Evolutionary conservation across 495 filamentous ascomycete species (phyloP).

Genomic region (Penicillium salamii): DNA sequence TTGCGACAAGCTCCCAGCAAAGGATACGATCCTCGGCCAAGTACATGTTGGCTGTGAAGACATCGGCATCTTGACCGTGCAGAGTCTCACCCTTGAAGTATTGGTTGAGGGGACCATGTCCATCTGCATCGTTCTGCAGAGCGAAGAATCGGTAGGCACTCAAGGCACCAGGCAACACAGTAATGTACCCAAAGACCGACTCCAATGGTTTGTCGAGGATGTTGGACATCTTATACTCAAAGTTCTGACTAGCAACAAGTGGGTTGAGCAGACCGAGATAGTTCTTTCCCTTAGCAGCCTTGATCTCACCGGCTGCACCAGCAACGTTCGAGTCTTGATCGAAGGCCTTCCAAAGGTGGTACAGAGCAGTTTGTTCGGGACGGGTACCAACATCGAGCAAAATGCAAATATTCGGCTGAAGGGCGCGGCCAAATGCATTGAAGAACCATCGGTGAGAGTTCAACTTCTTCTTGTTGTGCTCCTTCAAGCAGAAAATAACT

Average conservation of each 20-base stretch:
- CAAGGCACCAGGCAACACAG: constrained; percentile 90
- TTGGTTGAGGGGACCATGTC: constrained; percentile 92
- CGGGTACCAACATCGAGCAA: constrained; percentile 94
- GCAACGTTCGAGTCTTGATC: constrained; percentile 96
- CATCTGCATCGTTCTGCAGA: constrained; percentile 92
- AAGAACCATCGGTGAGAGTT: constrained; percentile 99
- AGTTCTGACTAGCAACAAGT: constrained; percentile 94
- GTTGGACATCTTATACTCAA: constrained; percentile 99
- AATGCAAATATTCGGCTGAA: constrained; percentile 96
- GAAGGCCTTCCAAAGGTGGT: constrained; percentile 98
- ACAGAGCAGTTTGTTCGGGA: constrained; percentile 81
- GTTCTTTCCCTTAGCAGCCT: constrained; percentile 84
- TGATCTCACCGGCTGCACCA: constrained; percentile 95
- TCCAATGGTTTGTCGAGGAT: constrained; percentile 98
- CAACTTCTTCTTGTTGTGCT: constrained; percentile 96
- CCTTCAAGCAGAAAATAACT: constrained; percentile 98
- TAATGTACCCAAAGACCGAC: constrained; percentile 97
- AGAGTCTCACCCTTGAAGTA: constrained; percentile 99
- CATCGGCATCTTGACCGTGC: constrained; percentile 94
- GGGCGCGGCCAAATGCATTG: constrained; percentile 90
- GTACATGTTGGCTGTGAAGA: constrained; percentile 99
- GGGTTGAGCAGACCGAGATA: constrained; percentile 87
- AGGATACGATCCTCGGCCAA: constrained; percentile 97
- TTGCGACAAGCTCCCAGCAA: constrained; percentile 98
- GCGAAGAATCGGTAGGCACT: constrained; percentile 96